These are phyloP conservation scores for Carpinus viminea DNA, from an alignment of 306 rosid genomes.

Conservation along the genomic window DNA sequence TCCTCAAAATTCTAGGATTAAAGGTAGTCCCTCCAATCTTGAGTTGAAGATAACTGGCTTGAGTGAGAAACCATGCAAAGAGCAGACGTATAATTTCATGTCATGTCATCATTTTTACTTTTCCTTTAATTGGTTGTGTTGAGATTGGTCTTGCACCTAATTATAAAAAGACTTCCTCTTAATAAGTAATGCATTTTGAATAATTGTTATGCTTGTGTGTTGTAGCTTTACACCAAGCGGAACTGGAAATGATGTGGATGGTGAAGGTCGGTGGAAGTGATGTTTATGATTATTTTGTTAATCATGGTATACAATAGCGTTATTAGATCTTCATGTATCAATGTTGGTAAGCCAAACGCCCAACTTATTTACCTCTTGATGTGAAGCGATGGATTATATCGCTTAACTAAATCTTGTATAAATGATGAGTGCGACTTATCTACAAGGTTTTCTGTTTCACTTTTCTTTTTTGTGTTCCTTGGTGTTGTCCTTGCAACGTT, in stretches of 20 bases:
- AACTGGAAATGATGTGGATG: conserved; percentile 44
- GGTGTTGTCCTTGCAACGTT: too few species aligned
- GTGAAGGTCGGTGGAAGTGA: conserved; percentile 47
- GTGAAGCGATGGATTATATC: conserved; percentile 30
- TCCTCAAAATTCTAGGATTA: too few species aligned
- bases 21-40: too few species aligned
- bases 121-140: not conserved
- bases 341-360: conserved; percentile 96
- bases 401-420: not conserved
- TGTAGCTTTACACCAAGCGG: conserved; percentile 66
- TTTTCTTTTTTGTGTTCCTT: conserved; percentile 49
- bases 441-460: not conserved
- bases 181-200: not conserved
- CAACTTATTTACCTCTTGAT: conserved; percentile 84
- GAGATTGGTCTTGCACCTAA: not conserved
- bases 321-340: conserved; percentile 75
- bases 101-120: not conserved
- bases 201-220: not conserved
- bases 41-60: conserved; percentile 85
- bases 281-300: conserved; percentile 80
- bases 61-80: conserved; percentile 74
- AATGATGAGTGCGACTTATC: not conserved
- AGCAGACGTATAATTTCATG: conserved; percentile 53
- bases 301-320: conserved; percentile 45
- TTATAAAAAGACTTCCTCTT: not conserved